Evolutionary conservation across 2,329 filamentous ascomycete genomes (phyloP), one percentile per base, ranked within the genome.

Genomic region (Onygenales sp.): DNA sequence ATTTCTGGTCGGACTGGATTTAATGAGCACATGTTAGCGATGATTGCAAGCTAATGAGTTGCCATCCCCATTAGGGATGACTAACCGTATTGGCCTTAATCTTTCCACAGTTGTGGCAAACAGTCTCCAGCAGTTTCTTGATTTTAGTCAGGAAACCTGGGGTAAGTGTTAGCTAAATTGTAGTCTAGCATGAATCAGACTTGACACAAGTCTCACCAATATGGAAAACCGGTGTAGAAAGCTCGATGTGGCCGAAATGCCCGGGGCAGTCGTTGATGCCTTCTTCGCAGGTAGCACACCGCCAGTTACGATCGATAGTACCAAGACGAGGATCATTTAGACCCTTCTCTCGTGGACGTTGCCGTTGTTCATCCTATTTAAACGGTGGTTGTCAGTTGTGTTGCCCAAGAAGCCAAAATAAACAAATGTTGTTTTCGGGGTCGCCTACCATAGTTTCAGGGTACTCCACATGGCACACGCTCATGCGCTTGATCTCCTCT

Each of bases 401-500:
- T 36, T 31, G 21, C 11, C 17, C 21, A 27, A 40, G 40, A 40
- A 54, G 47, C 27, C 17, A 33, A 32, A 9, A 13, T 32, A 39
- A 49, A 52, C 58, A 56, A 21, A 14, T 6, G 13, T 11, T n/a
- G n/a, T 39, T 13, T 37, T 37, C 27, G 42, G 40, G 9, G 32
- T 7, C 46, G 66, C 74, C 57, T 65, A 79, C 78, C 93, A 98
- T 96, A 32, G 93, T 97, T 77, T 98, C 93, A n/a, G 93, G 91
- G 69, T 96, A 97, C 70, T 93, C 82, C 69, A 98, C 92, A 70
- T 95, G 88, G 63, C 85, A 87, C 59, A 97, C 92, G 74, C 91
- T 96, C 89, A 97, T 94, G 66, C 87, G 91, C 79, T 98, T 97
- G 74, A 97, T 95, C 77, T 98, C 94, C 71, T 98, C 93, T 31